Conservation (phyloP, 331 rosid species). For the Quercus lobata region DNA sequence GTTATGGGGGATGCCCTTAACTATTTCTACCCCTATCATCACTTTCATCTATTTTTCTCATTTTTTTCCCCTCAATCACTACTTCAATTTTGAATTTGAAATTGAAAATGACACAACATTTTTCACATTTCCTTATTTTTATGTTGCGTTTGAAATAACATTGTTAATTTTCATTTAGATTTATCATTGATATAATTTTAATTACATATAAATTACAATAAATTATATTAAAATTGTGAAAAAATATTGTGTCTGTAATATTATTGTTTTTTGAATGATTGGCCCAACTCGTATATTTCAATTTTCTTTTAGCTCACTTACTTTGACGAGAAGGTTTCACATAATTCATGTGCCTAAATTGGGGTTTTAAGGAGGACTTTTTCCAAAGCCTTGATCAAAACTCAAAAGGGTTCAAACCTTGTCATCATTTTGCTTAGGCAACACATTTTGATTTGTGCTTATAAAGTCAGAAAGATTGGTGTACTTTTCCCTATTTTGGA, state of each 20-base stretch:
- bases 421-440: constrained; percentile 17
- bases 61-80: not conserved
- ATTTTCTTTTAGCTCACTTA: constrained; percentile 5
- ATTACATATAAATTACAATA: too few species aligned
- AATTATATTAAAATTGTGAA: too few species aligned
- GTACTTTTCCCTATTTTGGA: not conserved
- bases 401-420: constrained; percentile 3
- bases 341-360: not conserved
- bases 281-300: not conserved
- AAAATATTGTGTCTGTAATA: too few species aligned
- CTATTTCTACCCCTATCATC: not conserved
- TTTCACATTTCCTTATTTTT: too few species aligned
- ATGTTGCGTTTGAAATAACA: too few species aligned
- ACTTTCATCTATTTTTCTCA: not conserved
- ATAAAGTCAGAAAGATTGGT: not conserved
- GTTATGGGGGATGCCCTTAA: constrained; percentile 43
- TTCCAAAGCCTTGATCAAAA: not conserved
- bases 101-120: too few species aligned
- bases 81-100: not conserved
- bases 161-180: too few species aligned
- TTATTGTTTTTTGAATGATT: not conserved
- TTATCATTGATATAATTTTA: too few species aligned
- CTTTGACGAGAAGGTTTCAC: constrained; percentile 25
- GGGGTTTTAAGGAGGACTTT: constrained; percentile 4
- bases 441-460: constrained; percentile 19